These are phyloP conservation scores for Chalciporus pseudorubinellus DNA, from an alignment of 768 basidiomycete species.

Conservation along the genomic window DNA sequence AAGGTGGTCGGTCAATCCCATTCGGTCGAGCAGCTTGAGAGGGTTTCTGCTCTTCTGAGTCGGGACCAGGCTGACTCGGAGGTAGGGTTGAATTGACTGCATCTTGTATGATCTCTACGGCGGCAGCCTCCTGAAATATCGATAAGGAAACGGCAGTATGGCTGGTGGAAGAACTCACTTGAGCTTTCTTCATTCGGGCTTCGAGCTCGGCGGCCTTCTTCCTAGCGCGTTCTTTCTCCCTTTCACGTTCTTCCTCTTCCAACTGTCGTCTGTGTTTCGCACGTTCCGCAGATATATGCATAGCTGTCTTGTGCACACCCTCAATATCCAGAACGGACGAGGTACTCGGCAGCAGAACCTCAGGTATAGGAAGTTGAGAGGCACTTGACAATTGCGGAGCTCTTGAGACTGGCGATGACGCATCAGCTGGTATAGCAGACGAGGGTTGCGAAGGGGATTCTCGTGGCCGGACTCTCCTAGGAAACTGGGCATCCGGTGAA, in stretches of 20 bases:
- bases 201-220: conserved; percentile 78
- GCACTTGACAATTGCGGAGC: conserved; percentile 44
- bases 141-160: conserved; percentile 9
- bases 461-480: conserved; percentile 40
- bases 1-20: conserved; percentile 34
- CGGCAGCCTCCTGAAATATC: conserved; percentile 35
- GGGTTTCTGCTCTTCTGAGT: conserved; percentile 4
- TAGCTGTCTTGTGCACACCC: conserved; percentile 66
- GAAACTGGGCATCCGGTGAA: conserved; percentile 18
- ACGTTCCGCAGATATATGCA: conserved; percentile 83
- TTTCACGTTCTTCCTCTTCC: conserved; percentile 81
- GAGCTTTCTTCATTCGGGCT: conserved; percentile 50
- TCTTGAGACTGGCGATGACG: conserved; percentile 9
- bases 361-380: conserved; percentile 42
- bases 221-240: conserved; percentile 74
- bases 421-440: conserved; percentile 22
- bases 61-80: conserved; percentile 1
- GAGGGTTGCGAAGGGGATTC: conserved; percentile 41
- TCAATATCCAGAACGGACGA: conserved; percentile 49
- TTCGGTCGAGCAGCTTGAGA: conserved; percentile 4
- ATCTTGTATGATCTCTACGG: conserved; percentile 45
- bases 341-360: conserved; percentile 23
- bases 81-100: conserved; percentile 34
- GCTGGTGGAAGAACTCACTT: conserved; percentile 17
- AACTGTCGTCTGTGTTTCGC: conserved; percentile 76